Evolutionary conservation across 1,284 basidiomycete genomes (phyloP).

Genomic region (Rhodotorula sp.): DNA sequence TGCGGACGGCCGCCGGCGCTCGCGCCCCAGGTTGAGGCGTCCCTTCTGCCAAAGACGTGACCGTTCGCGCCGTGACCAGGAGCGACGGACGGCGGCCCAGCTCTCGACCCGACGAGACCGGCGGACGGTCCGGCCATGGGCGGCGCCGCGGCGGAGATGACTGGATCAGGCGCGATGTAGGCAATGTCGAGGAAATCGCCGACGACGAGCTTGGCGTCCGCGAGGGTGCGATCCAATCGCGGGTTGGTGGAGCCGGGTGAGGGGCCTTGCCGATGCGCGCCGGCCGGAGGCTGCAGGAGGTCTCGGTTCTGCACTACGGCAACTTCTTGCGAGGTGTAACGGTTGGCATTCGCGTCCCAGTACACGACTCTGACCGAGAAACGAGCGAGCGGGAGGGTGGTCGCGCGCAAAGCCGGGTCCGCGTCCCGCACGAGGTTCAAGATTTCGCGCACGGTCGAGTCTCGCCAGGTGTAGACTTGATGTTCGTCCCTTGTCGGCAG

Average conservation of each 20-base stretch:
- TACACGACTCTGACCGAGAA: slow-evolving; percentile 42
- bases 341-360: slow-evolving; percentile 23
- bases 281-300: slow-evolving; percentile 15
- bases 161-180: slow-evolving; percentile 5
- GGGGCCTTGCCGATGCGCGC: not conserved
- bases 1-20: not conserved
- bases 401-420: slow-evolving; percentile 20
- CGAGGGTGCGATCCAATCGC: slow-evolving; percentile 32
- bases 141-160: not conserved
- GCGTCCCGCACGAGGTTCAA: slow-evolving; percentile 37
- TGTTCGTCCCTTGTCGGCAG: slow-evolving; percentile 17
- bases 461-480: slow-evolving; percentile 40
- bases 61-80: not conserved
- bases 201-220: slow-evolving; percentile 39
- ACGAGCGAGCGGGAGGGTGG: slow-evolving; percentile 20
- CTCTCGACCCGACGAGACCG: not conserved
- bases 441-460: slow-evolving; percentile 42
- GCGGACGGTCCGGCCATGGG: not conserved
- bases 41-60: not conserved
- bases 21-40: not conserved
- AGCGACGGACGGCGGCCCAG: no score
- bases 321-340: slow-evolving; percentile 35
- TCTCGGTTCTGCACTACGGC: slow-evolving; percentile 34
- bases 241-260: not conserved
- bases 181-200: slow-evolving; percentile 44